Base-by-base conservation (phyloP, 1,139 yeast genomes). In the Candida anutae region DNA sequence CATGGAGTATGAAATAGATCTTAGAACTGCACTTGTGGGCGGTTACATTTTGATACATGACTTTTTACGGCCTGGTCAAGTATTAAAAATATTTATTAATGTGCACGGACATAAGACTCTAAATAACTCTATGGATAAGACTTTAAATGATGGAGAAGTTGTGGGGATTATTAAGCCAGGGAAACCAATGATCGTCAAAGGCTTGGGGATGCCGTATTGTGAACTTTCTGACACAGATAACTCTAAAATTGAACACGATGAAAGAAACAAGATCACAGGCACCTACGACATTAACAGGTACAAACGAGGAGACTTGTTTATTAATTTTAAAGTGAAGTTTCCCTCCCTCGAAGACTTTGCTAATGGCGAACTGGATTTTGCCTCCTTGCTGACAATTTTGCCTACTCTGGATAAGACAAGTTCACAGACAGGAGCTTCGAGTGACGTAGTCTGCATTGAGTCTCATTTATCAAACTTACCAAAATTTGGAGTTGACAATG, bases 151-250 rank as follows among this genome's bases (percentile, higher is more conserved):
- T 12, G 77, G 77, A 3, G 76, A 72, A 37, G 48, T 74, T 1
- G 45, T 62, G 5, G 71, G 71, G 1, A 53, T 66, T 3, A 59
- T 69, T 11, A 54, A 55, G 13, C 62, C 72, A 3, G 68, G 66
- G 5, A 49, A 53, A 4, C 61, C 74, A 2, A 74, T 73, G 35
- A 47, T 68, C 4, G 62, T 74, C 2, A 55, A 56, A 31, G 72
- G 70, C 1, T 50, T 57, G 25, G 82, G 83, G 14, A 73, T 74
- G 78, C 94, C 94, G 4, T 68, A 74, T 18, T 71, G 73, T 51
- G 53, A 61, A 23, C 58, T 48, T 32, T n/a, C n/a, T n/a, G n/a
- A n/a, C n/a, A n/a, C n/a, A n/a, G n/a, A n/a, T n/a, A n/a, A n/a
- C n/a, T n/a, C n/a, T n/a, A 8, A 6, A 6, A 63, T 40, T 8